Conservation (phyloP, 2,329 filamentous ascomycete species). For the Cryphonectria naterciae region DNA sequence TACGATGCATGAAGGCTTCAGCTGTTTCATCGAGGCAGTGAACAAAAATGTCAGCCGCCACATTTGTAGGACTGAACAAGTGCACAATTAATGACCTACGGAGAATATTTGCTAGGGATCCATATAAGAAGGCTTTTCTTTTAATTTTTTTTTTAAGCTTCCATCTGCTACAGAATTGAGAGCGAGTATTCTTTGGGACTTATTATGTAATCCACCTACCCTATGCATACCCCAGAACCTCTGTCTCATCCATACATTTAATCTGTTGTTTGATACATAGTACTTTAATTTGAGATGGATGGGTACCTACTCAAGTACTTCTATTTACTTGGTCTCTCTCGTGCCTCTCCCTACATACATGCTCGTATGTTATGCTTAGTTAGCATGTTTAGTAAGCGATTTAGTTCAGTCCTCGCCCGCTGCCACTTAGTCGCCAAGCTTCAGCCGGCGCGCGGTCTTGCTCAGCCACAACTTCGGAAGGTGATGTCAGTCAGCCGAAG, state of each 20-base stretch:
- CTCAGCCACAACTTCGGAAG: not conserved
- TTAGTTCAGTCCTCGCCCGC: not conserved
- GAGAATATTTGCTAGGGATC: not conserved
- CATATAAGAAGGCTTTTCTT: too few relatives aligned
- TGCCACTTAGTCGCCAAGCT: not conserved
- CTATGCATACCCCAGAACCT: not conserved
- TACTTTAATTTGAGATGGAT: not conserved
- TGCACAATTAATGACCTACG: not conserved
- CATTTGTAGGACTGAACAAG: not conserved
- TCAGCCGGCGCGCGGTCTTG: not conserved
- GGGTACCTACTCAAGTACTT: too few relatives aligned
- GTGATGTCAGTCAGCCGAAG: not conserved
- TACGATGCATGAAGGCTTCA: not conserved
- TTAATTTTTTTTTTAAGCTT: too few relatives aligned
- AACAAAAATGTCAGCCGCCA: not conserved
- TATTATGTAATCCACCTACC: not conserved
- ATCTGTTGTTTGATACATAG: not conserved
- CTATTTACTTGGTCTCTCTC: too few relatives aligned
- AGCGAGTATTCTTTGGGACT: not conserved
- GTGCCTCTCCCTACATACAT: not conserved
- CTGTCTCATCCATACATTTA: not conserved
- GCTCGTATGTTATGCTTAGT: not conserved
- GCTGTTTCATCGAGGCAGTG: constrained; percentile 6
- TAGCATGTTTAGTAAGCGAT: not conserved
- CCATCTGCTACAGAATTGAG: not conserved